A percentile compares a stretch with the other conserved stretches of the same genome.
Conservation (phyloP, 768 basidiomycete genomes). For the Naganishia vaughanmartiniae region DNA sequence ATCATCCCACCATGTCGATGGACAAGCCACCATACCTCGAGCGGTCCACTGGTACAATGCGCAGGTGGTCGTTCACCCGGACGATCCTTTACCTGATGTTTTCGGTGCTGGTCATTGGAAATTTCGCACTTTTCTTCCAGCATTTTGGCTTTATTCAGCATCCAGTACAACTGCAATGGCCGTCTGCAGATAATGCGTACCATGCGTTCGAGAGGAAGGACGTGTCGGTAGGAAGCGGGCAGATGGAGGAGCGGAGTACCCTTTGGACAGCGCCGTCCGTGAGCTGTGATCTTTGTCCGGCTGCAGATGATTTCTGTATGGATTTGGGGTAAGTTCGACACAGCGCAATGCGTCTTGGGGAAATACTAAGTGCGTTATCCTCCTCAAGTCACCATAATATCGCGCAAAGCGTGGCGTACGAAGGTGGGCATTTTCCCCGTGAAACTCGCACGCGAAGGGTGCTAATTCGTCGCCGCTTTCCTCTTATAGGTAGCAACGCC, state of each 20-base stretch:
- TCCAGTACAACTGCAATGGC: not conserved
- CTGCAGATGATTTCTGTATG: constrained; percentile 22
- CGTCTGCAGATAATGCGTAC: not conserved
- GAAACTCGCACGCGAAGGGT: not conserved
- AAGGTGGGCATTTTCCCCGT: not conserved
- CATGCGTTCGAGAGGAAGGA: constrained; percentile 2
- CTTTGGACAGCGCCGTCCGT: constrained; percentile 14
- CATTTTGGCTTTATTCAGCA: constrained; percentile 1
- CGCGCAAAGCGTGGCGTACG: constrained; percentile 16
- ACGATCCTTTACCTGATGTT: constrained; percentile 5
- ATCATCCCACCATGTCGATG: not conserved
- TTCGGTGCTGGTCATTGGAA: constrained; percentile 10
- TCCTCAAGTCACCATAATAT: constrained; percentile 4
- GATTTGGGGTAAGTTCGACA: constrained; percentile 13
- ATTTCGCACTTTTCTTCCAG: not conserved
- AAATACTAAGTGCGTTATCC: not conserved
- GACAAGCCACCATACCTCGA: not conserved
- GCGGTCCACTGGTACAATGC: not conserved
- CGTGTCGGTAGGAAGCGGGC: not conserved
- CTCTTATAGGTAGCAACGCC: constrained; percentile 6
- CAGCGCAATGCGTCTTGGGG: too few species aligned
- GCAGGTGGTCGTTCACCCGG: not conserved
- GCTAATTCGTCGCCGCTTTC: not conserved
- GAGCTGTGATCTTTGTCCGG: constrained; percentile 23
- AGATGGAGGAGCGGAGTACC: constrained; percentile 10